Evolutionary conservation across 2,329 filamentous ascomycete species (phyloP), one percentile per base, ranked within the genome.

Genomic region (Nemania serpens): DNA sequence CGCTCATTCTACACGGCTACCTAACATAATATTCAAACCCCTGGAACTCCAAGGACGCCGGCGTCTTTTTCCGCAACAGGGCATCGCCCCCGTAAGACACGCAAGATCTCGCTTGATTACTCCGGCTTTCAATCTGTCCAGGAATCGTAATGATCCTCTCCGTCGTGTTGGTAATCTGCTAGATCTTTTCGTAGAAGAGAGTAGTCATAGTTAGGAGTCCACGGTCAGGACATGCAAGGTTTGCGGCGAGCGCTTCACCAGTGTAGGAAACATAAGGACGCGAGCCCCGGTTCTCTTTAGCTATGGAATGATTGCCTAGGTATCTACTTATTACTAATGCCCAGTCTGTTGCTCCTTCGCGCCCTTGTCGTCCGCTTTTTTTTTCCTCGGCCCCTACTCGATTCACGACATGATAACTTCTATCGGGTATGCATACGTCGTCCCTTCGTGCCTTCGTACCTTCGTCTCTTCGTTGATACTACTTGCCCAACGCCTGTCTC

Each of bases 241-340:
- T n/a, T n/a, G 41, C 20, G 3, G 36, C 11, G 5, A 41, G 12
- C 33, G 11, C 12, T 41, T 10, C 10, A 17, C 15, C 17, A n/a
- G n/a, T 42, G 25, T 18, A 37, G 29, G 18, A 41, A 15, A n/a
- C 7, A 11, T 17, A 42, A 33, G 43, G 52, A 52, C 50, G 25
- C 37, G 48, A 52, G 41, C 46, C 18, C 3, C 20, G 45, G 13
- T 41, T 55, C 45, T 50, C 43, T 43, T 12, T 34, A 41, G 33
- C 33, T 39, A 52, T 25, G 37, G 39, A 51, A 42, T 22, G 42
- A 51, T 17, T 50, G 34, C 18, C 15, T 52, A 50, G n/a, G 55
- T n/a, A 29, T 29, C 7, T 29, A 29, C 25, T 29, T 50, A 36
- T 33, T 48, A 34, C 52, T 47, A 37, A 46, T 49, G 33, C 45